These are phyloP conservation scores for Aspergillus alliaceus DNA, from an alignment of 2,329 filamentous ascomycete genomes.

Conservation along the genomic window DNA sequence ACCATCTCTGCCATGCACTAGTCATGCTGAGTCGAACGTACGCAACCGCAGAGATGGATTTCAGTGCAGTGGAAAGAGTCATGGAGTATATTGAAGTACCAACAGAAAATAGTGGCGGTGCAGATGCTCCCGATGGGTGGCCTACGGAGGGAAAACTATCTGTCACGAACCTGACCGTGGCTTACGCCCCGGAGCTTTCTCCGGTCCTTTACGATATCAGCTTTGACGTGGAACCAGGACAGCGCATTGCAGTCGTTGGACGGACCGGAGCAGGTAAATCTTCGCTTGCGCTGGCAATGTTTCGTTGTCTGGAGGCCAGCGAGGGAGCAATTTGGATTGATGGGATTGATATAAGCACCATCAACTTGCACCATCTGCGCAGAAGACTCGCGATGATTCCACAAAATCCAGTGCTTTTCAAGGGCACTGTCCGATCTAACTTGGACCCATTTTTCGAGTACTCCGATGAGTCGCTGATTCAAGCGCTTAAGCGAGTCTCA, in stretches of 20 bases:
- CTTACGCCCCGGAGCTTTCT: neutral
- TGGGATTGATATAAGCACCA: neutral
- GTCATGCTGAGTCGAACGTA: neutral
- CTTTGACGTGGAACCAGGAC: slow-evolving; percentile 9
- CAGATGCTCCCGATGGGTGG: neutral
- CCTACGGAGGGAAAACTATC: neutral
- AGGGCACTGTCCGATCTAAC: slow-evolving; percentile 1
- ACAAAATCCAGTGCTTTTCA: neutral
- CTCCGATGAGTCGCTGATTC: neutral
- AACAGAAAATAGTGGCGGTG: neutral
- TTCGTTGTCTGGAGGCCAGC: slow-evolving; percentile 21
- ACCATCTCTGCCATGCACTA: neutral
- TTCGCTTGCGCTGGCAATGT: slow-evolving; percentile 22
- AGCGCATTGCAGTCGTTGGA: slow-evolving; percentile 21
- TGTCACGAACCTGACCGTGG: neutral
- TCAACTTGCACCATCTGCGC: neutral
- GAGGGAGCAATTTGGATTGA: slow-evolving; percentile 1
- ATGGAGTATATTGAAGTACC: neutral
- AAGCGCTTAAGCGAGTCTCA: neutral
- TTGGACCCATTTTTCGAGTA: slow-evolving; percentile 2
- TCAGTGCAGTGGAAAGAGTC: neutral
- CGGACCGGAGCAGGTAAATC: slow-evolving; percentile 30
- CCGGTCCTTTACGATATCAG: slow-evolving; percentile 1
- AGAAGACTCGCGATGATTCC: slow-evolving; percentile 2
- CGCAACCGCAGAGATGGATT: neutral